Base-by-base conservation (phyloP, 2,329 filamentous ascomycete species). In the Penicillium frequentans region DNA sequence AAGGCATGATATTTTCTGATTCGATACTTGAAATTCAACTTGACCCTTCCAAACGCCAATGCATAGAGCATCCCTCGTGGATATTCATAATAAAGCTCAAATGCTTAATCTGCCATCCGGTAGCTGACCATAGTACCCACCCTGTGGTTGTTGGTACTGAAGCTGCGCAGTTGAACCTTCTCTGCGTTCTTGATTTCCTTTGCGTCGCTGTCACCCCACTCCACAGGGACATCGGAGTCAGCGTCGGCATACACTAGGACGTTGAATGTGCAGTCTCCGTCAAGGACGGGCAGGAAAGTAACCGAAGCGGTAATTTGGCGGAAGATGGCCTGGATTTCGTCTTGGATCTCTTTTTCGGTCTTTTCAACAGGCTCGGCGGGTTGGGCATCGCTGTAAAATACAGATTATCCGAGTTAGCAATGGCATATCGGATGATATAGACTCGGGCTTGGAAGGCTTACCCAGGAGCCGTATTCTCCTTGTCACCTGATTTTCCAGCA, bases 121-220 rank as follows among this genome's bases (percentile, higher is more conserved):
- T 99, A 99, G 79, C 92, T 97, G 55, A 99, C 95, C 63, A 98
- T 78, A 0, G 95, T 99, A 72, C 97, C 95, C 26, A 99, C 93
- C 24, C 90, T 86, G 75, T 99, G 95, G 68, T 88, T 96, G 64
- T 89, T 92, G 16, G 95, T 99, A 75, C 93, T 97, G 79, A 98
- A 99, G 64, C 93, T 96, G 59, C 95, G 85, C 70, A 99, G 79
- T 78, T 97, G 93, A 29, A 99, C 95, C 72, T 95, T 92, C 81
- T 99, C 95, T 43, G 91, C 93, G 68, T 95, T 90, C 72, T 88
- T 82, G 65, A 99, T 97, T 81, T 99, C 95, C 79, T 96, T 97
- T 54, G 93, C 93, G 75, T 98, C 95, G 66, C 91, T 96, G 78
- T 99, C 95, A 47, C 95, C 95, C 95, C 95, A 99, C 75, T 99